Conservation (phyloP, 495 filamentous ascomycete genomes). For the Lophiostoma macrostomum region DNA sequence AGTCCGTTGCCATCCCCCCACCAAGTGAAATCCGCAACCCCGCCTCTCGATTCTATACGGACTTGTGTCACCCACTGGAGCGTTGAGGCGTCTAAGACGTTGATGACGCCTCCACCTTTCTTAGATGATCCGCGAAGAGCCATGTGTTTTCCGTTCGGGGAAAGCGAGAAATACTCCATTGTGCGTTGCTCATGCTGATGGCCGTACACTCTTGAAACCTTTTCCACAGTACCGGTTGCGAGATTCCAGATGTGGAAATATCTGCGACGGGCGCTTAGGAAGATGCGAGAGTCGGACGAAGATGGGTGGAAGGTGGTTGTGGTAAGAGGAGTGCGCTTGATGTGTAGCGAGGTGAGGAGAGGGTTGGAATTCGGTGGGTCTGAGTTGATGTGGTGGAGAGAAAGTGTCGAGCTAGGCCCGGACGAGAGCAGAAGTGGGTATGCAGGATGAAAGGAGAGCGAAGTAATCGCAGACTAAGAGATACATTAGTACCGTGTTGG, state of each 20-base stretch:
- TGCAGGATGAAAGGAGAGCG: conserved; percentile 82
- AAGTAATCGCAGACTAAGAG: conserved; percentile 75
- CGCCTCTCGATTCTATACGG: conserved; percentile 76
- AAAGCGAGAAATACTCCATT: conserved; percentile 86
- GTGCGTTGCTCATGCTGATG: conserved; percentile 78
- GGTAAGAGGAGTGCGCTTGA: conserved; percentile 73
- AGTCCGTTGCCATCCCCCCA: conserved; percentile 78
- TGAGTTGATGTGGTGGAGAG: conserved; percentile 71
- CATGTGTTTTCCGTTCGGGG: conserved; percentile 80
- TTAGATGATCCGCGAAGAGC: conserved; percentile 70
- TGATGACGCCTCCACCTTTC: conserved; percentile 84
- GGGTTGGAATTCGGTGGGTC: conserved; percentile 71
- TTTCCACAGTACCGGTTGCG: conserved; percentile 72
- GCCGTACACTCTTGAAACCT: conserved; percentile 71
- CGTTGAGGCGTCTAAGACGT: conserved; percentile 75
- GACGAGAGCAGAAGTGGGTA: conserved; percentile 87
- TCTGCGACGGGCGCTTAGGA: conserved; percentile 78
- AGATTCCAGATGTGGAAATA: conserved; percentile 97
- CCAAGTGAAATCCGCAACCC: conserved; percentile 88
- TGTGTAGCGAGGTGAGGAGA: conserved; percentile 81
- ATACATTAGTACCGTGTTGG: neutral
- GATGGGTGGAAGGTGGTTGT: conserved; percentile 71
- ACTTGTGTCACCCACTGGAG: conserved; percentile 85
- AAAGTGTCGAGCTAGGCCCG: conserved; percentile 77
- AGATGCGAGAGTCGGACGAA: conserved; percentile 59